A percentile compares a stretch with the other conserved stretches of the same genome.
phyloP scores from a whole-genome alignment of 2,329 filamentous ascomycete species.

The Fusarium sp. region DNA sequence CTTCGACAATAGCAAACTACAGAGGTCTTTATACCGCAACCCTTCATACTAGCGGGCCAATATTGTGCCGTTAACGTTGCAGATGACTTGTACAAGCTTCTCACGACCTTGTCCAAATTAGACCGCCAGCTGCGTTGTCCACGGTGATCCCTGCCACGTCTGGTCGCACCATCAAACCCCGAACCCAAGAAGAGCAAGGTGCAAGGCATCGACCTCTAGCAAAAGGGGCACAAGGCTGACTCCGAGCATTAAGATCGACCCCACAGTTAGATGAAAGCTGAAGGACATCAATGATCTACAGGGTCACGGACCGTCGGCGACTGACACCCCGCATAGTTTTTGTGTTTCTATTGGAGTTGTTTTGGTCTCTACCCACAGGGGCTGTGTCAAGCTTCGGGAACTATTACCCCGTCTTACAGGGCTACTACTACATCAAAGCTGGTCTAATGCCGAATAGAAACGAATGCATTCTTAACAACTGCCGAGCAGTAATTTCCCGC shows the following conservation, averaged over 20 bases:
- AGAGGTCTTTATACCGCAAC: constrained; percentile 7
- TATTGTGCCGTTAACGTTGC: constrained; percentile 8
- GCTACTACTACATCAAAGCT: neutral
- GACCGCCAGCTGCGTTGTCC: neutral
- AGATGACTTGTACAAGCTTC: neutral
- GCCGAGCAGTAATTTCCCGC: neutral
- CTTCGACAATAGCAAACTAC: neutral
- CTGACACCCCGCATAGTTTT: neutral
- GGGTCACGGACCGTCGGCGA: constrained; percentile 14
- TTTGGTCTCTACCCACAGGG: neutral
- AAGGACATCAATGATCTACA: neutral
- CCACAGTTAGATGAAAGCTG: constrained; percentile 13
- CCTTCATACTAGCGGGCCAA: neutral
- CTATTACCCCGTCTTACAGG: constrained; percentile 5
- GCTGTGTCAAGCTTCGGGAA: neutral
- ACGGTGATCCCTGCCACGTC: neutral
- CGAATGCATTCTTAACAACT: neutral
- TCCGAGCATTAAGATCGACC: neutral
- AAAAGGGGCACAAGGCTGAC: constrained; percentile 23
- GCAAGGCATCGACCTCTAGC: neutral
- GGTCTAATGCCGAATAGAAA: neutral
- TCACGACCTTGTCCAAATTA: neutral
- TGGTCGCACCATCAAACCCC: neutral
- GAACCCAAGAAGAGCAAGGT: constrained; percentile 5
- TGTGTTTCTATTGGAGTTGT: neutral